Evolutionary conservation across 2,329 filamentous ascomycete species (phyloP), one percentile per base, ranked within the genome.

Genomic region (Colletotrichum acutatum): DNA sequence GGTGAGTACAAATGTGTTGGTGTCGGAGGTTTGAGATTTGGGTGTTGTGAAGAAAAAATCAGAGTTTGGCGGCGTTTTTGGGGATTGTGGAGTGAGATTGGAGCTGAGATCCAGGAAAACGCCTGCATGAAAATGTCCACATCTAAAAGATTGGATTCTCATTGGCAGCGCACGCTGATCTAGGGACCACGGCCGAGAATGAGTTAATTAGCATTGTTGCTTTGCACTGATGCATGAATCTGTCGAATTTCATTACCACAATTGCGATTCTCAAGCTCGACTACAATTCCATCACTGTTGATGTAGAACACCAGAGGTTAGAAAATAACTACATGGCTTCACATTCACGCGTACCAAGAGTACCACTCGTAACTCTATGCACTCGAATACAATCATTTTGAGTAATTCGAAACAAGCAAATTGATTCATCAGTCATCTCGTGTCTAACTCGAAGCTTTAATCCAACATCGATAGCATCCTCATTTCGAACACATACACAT

Each of bases 11-110:
- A 52, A 12, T 30, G 8, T 14, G 12, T 30, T 16, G 16, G n/a
- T 49, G 46, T 28, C 4, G 34, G 28, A 34, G 6, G n/a, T n/a
- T 12, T 26, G 5, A 5, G 49, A 5, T 26, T 30, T 26, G 12
- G 22, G 14, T 30, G 49, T 53, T 46, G 58, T 32, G 54, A 56
- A 61, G 65, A 60, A 63, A 72, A 73, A 56, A 57, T 61, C 62
- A 60, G 46, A 52, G 28, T 28, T 22, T 32, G 26, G 49, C 12
- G 54, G 9, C 42, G 52, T 71, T 73, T 72, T 72, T 65, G 67
- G 66, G 59, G 28, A 61, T 57, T 49, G 71, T 73, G 71, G 71
- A 73, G 71, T 70, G 71, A 70, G 32, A 62, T 60, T 71, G 66
- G 71, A 65, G 54, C 42, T 61, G 71, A 30, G 49, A 60, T 68